Evolutionary conservation across 148 eudicot species (phyloP).

Genomic region (Tetragonia tetragonoides): DNA sequence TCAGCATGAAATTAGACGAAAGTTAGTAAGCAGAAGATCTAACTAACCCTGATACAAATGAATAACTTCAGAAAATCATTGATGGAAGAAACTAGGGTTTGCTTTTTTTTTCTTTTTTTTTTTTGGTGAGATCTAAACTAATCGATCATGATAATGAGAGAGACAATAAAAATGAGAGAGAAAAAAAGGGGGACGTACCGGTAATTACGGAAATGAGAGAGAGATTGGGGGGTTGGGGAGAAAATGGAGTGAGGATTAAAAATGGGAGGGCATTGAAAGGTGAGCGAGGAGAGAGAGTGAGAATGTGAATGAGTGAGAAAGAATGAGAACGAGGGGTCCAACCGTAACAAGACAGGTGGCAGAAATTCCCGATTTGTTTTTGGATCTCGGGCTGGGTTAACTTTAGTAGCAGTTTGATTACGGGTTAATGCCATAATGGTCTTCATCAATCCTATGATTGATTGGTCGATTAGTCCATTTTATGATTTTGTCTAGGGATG

Average conservation of each 20-base stretch:
- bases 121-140: background rate
- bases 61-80: background rate
- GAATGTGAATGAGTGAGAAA: too few relatives aligned
- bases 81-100: background rate
- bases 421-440: too few relatives aligned
- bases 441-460: too few relatives aligned
- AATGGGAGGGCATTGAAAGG: background rate
- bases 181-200: constrained; percentile 25
- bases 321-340: too few relatives aligned
- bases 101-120: too few relatives aligned
- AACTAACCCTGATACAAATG: constrained; percentile 11
- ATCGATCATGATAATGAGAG: background rate
- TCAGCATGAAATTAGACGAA: background rate
- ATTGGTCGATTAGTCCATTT: too few relatives aligned
- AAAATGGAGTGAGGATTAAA: background rate
- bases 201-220: background rate
- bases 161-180: background rate
- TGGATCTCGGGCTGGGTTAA: too few relatives aligned
- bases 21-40: too few relatives aligned
- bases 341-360: too few relatives aligned
- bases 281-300: background rate
- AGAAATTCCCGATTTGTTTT: too few relatives aligned
- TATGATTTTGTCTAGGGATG: too few relatives aligned
- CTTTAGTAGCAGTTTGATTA: too few relatives aligned
- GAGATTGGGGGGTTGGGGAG: background rate